phyloP scores from a whole-genome alignment of 1,284 basidiomycete species.

The Cutaneotrichosporon curvatum region DNA sequence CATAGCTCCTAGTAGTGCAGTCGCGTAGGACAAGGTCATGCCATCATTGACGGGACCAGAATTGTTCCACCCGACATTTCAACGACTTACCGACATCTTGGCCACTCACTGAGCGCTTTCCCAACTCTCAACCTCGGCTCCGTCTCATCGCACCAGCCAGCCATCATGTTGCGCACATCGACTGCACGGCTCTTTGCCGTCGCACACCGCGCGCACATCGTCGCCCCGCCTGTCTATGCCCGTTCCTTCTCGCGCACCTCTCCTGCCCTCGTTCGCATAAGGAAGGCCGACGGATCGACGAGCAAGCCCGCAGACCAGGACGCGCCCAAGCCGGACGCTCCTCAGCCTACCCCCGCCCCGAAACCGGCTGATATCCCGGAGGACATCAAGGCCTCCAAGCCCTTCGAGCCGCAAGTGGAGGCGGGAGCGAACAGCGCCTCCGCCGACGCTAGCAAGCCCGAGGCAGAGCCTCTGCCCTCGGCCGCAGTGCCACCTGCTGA shows the following conservation, averaged over 20 bases:
- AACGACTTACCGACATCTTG: not conserved
- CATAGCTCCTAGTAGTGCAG: too few relatives aligned
- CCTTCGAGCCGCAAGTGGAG: slow-evolving; percentile 27
- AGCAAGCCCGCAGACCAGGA: not conserved
- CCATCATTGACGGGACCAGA: slow-evolving; percentile 2
- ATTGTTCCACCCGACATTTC: not conserved
- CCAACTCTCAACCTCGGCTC: not conserved
- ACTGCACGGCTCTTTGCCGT: slow-evolving; percentile 8
- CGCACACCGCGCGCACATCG: not conserved
- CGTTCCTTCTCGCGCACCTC: slow-evolving; percentile 10
- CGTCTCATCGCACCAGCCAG: not conserved
- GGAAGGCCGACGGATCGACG: slow-evolving; percentile 14
- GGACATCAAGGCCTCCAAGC: slow-evolving; percentile 16
- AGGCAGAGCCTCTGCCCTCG: not conserved
- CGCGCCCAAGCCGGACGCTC: not conserved
- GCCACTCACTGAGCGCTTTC: too few relatives aligned
- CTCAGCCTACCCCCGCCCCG: slow-evolving; percentile 26
- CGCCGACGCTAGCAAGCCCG: slow-evolving; percentile 1
- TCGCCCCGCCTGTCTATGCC: not conserved
- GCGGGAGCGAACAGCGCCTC: slow-evolving; percentile 15
- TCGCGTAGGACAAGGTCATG: too few relatives aligned
- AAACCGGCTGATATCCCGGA: slow-evolving; percentile 25
- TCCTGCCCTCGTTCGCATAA: slow-evolving; percentile 12
- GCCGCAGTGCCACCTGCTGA: slow-evolving; percentile 13
- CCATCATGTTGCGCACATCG: slow-evolving; percentile 12